Evolutionary conservation across 1,284 basidiomycete genomes (phyloP), one percentile per base, ranked within the genome.

Genomic region (Cutaneotrichosporon sp.): DNA sequence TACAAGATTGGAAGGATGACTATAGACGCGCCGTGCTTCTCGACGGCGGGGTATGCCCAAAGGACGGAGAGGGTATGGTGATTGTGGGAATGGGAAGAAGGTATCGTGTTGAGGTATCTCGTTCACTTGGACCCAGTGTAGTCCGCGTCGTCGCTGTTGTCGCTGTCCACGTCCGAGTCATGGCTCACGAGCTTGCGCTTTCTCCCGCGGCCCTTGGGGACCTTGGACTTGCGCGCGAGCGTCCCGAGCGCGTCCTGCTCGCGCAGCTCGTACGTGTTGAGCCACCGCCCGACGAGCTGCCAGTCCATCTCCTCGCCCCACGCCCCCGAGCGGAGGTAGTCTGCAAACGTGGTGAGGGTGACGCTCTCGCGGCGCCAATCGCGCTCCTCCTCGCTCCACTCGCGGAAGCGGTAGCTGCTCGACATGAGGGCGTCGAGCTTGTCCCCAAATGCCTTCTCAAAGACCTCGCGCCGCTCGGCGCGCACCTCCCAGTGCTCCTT

Each of bases 231-330:
- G 27, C 14, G 27, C 47, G 47, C 47, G 2, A 50, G 27, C 14
- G 47, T 50, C 2, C 18, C 25, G 24, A 58, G 25, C 11, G 11
- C 14, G 38, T 22, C 49, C 36, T n/a, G 27, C 45, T 51, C 43
- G 38, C 59, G 59, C 14, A 24, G 25, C 7, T 42, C 20, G 33
- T 61, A 61, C 10, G 54, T 50, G 43, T 57, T 56, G 34, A 61
- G 49, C 50, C 55, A 61, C n/a, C 50, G 54, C 2, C 50, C 50
- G 16, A 61, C 60, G 5, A 61, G 42, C 50, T 61, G 42, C 33
- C 25, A 34, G 31, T 34, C 50, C n/a, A 61, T 22, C 50, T 61
- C 60, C n/a, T 53, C 54, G n/a, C 55, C 50, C 54, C 55, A 61
- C 0, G 38, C 34, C 24, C 43, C 33, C 14, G 42, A 36, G n/a